phyloP scores from a whole-genome alignment of 345 rosid species.

The Brassica incana region DNA sequence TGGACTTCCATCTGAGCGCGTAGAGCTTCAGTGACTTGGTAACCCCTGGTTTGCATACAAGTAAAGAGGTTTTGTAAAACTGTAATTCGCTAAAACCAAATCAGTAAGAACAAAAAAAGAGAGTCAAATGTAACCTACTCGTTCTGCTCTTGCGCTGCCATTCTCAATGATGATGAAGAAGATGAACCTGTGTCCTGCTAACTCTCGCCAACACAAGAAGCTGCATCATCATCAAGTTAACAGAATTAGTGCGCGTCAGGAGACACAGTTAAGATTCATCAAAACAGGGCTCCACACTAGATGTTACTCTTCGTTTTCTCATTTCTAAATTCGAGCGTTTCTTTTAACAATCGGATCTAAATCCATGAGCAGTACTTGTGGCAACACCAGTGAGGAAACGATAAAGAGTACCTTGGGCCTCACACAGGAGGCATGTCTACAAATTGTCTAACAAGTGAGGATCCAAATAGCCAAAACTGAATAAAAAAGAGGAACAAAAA shows the following conservation, averaged over 20 bases:
- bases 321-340: background rate
- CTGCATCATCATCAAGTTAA: conserved; percentile 43
- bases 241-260: conserved; percentile 6
- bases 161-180: conserved; percentile 65
- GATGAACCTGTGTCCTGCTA: conserved; percentile 93
- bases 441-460: background rate
- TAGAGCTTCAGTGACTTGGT: conserved; percentile 93
- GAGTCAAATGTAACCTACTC: conserved; percentile 54
- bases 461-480: background rate
- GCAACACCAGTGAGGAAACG: background rate
- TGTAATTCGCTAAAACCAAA: background rate
- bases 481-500: background rate
- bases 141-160: conserved; percentile 66
- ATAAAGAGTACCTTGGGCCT: background rate
- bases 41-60: conserved; percentile 58
- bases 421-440: background rate
- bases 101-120: background rate
- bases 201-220: conserved; percentile 74
- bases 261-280: background rate
- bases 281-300: background rate
- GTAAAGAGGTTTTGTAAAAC: conserved; percentile 7
- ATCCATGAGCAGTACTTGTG: background rate
- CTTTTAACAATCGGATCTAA: background rate
- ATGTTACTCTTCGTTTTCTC: background rate
- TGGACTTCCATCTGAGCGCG: conserved; percentile 99